Evolutionary conservation across 768 basidiomycete species (phyloP), one percentile per base, ranked within the genome.

Genomic region (Psilocybe tampanensis): DNA sequence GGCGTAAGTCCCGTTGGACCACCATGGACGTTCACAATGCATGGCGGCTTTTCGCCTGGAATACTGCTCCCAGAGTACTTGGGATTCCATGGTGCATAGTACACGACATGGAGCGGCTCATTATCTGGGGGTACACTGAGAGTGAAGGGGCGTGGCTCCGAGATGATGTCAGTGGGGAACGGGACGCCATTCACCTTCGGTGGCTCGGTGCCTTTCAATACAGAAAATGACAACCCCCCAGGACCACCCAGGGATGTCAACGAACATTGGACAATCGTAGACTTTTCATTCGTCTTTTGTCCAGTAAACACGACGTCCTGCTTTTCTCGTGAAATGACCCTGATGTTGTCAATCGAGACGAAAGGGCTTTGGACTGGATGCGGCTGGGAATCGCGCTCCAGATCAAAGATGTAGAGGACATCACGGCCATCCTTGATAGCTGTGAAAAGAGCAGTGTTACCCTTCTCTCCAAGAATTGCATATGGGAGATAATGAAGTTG

Each of bases 71-170:
- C 86, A 1, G 69, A 63, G 60, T 86, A 92, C 0, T 73, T 66
- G 0, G 87, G 85, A 64, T 91, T 91, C 48, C 73, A 78, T 0
- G 92, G 91, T 0, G 83, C 75, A 62, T 88, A 89, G 64, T 80
- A 89, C 22, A 90, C 74, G 18, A 84, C 82, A 65, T 92, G 80
- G 13, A 90, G 64, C 0, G 80, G 61, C 3, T 50, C 64, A n/a
- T 74, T 64, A 33, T 69, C 69, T n/a, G 66, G 58, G 2, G 67
- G 67, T 1, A 70, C 60, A 32, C 66, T 58, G n/a, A 88, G 65
- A 4, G 79, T 75, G 47, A 84, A 74, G 0, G 85, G 74, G 47
- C 67, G 70, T 13, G 85, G 83, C 36, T 67, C 66, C 1, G 87
- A 84, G 36, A 88, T 71, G 34, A 77, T 66, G 12, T 66, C 68